Conservation (phyloP, 805 yeast genomes). For the Zygotorulaspora chibaensis region DNA sequence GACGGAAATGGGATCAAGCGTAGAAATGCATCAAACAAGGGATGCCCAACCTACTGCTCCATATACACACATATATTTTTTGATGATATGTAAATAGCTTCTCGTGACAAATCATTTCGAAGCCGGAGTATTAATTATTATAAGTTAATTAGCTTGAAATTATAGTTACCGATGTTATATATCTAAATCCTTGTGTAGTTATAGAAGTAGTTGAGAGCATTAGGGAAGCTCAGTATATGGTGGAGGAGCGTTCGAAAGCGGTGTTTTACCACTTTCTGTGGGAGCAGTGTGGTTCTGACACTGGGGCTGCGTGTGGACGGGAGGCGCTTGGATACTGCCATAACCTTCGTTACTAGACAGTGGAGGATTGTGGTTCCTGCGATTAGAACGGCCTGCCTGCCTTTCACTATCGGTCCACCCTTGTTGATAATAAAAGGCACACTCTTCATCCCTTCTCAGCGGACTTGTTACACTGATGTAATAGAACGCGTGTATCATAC, state of each 20-base stretch:
- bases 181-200: background rate
- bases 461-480: constrained; percentile 39
- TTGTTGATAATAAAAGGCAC: constrained; percentile 28
- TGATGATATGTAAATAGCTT: background rate
- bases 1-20: constrained; percentile 9
- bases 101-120: background rate
- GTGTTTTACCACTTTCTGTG: constrained; percentile 6
- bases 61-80: background rate
- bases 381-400: constrained; percentile 9
- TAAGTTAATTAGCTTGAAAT: background rate
- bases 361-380: background rate
- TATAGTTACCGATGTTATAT: background rate
- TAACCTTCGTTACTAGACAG: constrained; percentile 2
- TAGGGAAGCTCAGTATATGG: constrained; percentile 17
- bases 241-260: constrained; percentile 12
- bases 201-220: background rate
- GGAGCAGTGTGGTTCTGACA: background rate
- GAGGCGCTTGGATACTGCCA: constrained; percentile 6
- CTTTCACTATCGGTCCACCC: constrained; percentile 33
- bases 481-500: constrained; percentile 59
- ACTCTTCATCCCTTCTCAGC: constrained; percentile 23
- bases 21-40: no score
- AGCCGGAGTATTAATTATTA: background rate
- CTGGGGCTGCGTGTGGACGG: constrained; percentile 7
- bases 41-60: no score